Conservation (phyloP, 495 filamentous ascomycete species). For the Penicillium maclennaniae region DNA sequence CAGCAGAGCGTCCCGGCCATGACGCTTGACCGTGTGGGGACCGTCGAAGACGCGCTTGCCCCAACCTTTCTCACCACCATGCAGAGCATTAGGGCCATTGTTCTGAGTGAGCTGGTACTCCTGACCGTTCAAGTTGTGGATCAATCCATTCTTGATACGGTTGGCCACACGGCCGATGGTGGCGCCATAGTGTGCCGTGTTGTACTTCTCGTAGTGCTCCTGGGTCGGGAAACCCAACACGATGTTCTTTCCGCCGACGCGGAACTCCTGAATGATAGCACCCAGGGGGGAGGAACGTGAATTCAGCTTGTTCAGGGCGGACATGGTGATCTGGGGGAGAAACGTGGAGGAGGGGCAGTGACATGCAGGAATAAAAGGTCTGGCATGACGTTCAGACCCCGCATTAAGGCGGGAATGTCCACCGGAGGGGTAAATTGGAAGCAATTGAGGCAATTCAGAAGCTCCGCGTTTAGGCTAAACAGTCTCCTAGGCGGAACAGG, state of each 20-base stretch:
- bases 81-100: conserved; percentile 72
- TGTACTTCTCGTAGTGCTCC: conserved; percentile 66
- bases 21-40: conserved; percentile 57
- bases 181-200: conserved; percentile 79
- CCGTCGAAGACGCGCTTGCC: conserved; percentile 80
- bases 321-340: conserved; percentile 11
- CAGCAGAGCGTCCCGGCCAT: conserved; percentile 70
- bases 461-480: conserved; percentile 11
- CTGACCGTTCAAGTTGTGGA: conserved; percentile 69
- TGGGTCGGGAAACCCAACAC: conserved; percentile 78
- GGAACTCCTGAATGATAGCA: conserved; percentile 83
- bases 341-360: not conserved
- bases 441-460: not conserved
- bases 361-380: conserved; percentile 3
- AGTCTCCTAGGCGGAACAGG: not conserved
- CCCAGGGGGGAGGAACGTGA: conserved; percentile 79
- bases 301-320: conserved; percentile 29
- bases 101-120: conserved; percentile 67
- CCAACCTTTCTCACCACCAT: conserved; percentile 82
- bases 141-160: conserved; percentile 68
- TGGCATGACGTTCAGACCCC: conserved; percentile 27
- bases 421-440: conserved; percentile 6
- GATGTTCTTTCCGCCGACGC: conserved; percentile 72
- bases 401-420: conserved; percentile 19
- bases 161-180: conserved; percentile 93